Percentiles rank a stretch among this genome's conserved stretches.
Evolutionary conservation across 2,329 filamentous ascomycete genomes (phyloP).

Genomic region (Colletotrichum musicola): DNA sequence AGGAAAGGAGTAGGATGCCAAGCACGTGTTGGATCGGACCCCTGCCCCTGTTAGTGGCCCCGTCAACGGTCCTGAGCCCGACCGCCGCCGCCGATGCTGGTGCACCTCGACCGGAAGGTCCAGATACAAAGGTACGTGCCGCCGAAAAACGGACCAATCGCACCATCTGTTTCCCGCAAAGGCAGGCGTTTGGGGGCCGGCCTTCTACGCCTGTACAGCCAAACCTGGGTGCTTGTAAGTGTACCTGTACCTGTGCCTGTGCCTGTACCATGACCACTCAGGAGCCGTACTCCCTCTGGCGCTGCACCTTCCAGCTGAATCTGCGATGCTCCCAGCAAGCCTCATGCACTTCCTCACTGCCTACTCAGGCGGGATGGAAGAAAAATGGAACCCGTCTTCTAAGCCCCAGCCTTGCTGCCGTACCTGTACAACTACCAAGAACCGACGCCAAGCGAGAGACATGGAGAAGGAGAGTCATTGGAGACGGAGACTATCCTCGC

Average conservation of each 20-base stretch:
- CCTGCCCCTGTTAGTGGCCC: neutral
- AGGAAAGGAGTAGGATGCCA: neutral
- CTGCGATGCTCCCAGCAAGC: neutral
- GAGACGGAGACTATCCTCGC: neutral
- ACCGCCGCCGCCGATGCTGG: too few relatives aligned
- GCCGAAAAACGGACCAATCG: neutral
- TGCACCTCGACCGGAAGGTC: neutral
- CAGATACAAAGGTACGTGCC: too few relatives aligned
- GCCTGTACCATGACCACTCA: constrained; percentile 3
- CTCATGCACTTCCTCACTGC: neutral
- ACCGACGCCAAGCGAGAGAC: too few relatives aligned
- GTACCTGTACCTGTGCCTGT: neutral
- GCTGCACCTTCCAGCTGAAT: constrained; percentile 3
- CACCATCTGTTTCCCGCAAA: neutral
- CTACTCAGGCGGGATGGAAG: neutral
- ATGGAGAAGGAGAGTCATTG: too few relatives aligned
- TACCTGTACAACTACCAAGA: constrained; percentile 10
- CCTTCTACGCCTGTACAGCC: neutral
- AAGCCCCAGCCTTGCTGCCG: constrained; percentile 22
- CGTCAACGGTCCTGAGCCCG: neutral
- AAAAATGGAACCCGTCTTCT: neutral
- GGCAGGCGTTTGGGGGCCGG: constrained; percentile 8
- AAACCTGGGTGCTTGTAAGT: neutral
- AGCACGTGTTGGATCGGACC: neutral
- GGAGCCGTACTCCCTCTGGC: neutral